Percentiles rank a stretch among this genome's conserved stretches.
Evolutionary conservation across 2,329 filamentous ascomycete genomes (phyloP).

Genomic region (Exophiala sideris): DNA sequence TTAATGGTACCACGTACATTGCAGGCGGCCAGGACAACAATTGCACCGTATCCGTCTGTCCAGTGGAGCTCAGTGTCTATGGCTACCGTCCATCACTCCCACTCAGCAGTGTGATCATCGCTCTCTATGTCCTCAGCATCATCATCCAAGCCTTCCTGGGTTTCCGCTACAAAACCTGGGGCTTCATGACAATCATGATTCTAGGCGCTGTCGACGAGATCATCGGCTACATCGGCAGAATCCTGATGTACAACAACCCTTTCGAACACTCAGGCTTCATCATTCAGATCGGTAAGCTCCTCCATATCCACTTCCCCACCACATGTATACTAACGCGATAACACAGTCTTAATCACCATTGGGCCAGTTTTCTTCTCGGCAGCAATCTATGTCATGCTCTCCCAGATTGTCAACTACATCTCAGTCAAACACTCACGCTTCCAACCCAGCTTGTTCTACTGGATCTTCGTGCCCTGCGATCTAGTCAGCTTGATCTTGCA

Average conservation of each 20-base stretch:
- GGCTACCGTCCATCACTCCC: conserved; percentile 42
- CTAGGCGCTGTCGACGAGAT: conserved; percentile 57
- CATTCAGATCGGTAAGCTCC: conserved; percentile 57
- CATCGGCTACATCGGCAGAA: conserved; percentile 60
- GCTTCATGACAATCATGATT: conserved; percentile 50
- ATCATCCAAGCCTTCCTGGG: conserved; percentile 39
- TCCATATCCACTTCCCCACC: not conserved
- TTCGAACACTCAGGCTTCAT: conserved; percentile 60
- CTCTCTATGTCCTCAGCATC: conserved; percentile 43
- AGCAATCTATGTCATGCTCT: conserved; percentile 64
- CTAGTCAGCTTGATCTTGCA: conserved; percentile 43
- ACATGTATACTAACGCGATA: not conserved
- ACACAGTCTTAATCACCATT: conserved; percentile 55
- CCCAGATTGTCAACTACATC: conserved; percentile 40
- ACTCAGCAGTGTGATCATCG: conserved; percentile 42
- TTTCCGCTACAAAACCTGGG: conserved; percentile 37
- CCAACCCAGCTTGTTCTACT: conserved; percentile 34
- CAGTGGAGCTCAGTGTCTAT: conserved; percentile 41
- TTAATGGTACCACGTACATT: conserved; percentile 18
- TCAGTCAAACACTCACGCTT: conserved; percentile 42
- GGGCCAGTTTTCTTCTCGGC: conserved; percentile 58
- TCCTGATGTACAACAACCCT: conserved; percentile 57
- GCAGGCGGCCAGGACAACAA: conserved; percentile 18
- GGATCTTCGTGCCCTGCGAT: conserved; percentile 42
- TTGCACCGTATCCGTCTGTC: conserved; percentile 35